Evolutionary conservation across 345 rosid genomes (phyloP).

Genomic region (Geranium rotundifolium): DNA sequence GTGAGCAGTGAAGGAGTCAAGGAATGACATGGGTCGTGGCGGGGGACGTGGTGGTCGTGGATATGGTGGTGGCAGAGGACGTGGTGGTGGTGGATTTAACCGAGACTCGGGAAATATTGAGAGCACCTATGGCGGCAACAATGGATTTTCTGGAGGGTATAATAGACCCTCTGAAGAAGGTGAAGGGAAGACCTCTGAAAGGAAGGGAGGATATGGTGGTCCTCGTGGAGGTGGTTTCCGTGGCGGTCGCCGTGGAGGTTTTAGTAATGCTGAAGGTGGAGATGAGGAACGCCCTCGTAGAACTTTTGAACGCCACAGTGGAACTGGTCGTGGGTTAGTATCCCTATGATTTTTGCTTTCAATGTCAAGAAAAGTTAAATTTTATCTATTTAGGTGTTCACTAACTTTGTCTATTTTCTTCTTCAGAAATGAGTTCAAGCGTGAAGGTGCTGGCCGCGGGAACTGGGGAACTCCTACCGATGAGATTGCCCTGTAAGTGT

Average conservation of each 20-base stretch:
- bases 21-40: constrained; percentile 58
- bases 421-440: constrained; percentile 60
- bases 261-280: constrained; percentile 45
- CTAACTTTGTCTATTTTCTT: background rate
- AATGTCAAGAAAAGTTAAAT: background rate
- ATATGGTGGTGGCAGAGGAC: constrained; percentile 33
- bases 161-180: constrained; percentile 25
- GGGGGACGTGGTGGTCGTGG: constrained; percentile 40
- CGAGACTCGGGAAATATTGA: constrained; percentile 47
- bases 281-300: constrained; percentile 57
- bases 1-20: constrained; percentile 59
- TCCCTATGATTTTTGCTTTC: background rate
- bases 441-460: constrained; percentile 87
- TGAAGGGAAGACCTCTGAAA: constrained; percentile 12
- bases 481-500: constrained; percentile 60
- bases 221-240: constrained; percentile 45
- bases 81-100: constrained; percentile 38
- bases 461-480: constrained; percentile 89
- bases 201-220: constrained; percentile 3
- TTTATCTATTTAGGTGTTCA: background rate
- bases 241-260: constrained; percentile 76
- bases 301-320: constrained; percentile 70
- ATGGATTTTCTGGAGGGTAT: constrained; percentile 50
- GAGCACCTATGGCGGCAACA: constrained; percentile 20
- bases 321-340: constrained; percentile 87